Evolutionary conservation across 2,329 filamentous ascomycete species (phyloP).

Genomic region (Aspergillus melleus): DNA sequence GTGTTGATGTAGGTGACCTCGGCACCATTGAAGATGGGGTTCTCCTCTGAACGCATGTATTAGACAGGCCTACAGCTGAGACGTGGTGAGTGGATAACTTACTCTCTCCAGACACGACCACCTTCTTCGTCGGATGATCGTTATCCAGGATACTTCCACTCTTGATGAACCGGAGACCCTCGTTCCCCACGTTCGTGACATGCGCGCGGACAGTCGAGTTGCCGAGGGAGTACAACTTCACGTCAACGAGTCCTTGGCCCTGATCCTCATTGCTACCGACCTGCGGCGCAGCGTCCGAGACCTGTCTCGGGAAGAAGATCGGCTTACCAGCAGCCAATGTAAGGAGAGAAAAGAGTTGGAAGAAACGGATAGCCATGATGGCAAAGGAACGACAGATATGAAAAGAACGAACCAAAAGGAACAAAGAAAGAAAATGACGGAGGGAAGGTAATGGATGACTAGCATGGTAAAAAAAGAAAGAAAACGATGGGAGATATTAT

Average conservation of each 20-base stretch:
- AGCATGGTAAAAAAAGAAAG: background rate
- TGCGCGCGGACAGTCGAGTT: constrained; percentile 15
- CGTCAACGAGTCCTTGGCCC: constrained; percentile 8
- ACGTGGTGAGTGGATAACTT: too few relatives aligned
- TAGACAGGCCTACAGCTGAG: background rate
- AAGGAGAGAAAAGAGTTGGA: constrained; percentile 14
- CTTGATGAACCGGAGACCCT: constrained; percentile 13
- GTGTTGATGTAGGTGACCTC: constrained; percentile 14
- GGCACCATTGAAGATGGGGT: constrained; percentile 14
- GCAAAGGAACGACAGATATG: constrained; percentile 15
- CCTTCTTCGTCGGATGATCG: constrained; percentile 15
- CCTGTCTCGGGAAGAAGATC: constrained; percentile 15
- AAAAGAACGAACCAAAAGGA: constrained; percentile 5
- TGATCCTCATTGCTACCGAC: constrained; percentile 1
- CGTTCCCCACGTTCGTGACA: constrained; percentile 11
- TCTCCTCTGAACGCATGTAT: background rate
- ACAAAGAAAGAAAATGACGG: background rate
- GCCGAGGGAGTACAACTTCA: constrained; percentile 10
- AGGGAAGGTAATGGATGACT: background rate
- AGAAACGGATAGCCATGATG: constrained; percentile 2
- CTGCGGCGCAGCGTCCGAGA: constrained; percentile 10
- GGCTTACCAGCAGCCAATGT: constrained; percentile 21
- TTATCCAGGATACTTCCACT: constrained; percentile 15
- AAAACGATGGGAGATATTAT: background rate
- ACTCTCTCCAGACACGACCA: constrained; percentile 12